Percentiles rank a stretch among this genome's conserved stretches.
These are phyloP conservation scores for Chlamydomonas sp. DNA, from an alignment of 139 green algal species.

Conservation along the genomic window DNA sequence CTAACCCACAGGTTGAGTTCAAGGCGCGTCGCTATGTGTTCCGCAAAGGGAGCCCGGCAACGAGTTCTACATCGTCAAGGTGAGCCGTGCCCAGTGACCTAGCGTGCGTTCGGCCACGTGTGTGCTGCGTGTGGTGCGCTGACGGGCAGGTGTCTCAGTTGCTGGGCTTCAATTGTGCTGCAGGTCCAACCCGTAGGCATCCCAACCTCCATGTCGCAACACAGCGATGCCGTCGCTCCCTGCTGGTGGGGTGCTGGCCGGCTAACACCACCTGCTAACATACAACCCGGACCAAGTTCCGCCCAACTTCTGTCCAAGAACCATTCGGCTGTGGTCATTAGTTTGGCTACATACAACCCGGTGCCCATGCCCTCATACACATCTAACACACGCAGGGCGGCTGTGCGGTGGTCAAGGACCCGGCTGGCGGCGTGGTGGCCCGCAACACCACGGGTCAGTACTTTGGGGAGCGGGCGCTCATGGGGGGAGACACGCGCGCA, in stretches of 20 bases:
- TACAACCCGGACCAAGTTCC: too few species aligned
- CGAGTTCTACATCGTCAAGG: conserved; percentile 89
- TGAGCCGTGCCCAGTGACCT: conserved; percentile 65
- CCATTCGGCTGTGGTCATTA: too few species aligned
- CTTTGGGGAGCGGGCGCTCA: conserved; percentile 87
- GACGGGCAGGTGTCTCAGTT: too few species aligned
- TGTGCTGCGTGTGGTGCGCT: too few species aligned
- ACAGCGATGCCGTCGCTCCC: too few species aligned
- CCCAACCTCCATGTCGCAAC: too few species aligned
- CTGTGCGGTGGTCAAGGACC: conserved; percentile 62
- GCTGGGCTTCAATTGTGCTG: too few species aligned
- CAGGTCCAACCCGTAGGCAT: too few species aligned
- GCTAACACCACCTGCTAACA: too few species aligned
- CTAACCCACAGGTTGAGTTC: conserved; percentile 46
- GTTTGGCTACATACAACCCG: conserved; percentile 25
- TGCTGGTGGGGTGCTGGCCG: too few species aligned
- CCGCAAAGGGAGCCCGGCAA: conserved; percentile 69
- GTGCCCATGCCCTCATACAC: conserved; percentile 71
- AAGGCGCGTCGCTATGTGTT: conserved; percentile 63
- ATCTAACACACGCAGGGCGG: conserved; percentile 68
- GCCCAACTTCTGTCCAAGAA: not conserved
- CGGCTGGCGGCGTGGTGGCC: conserved; percentile 34
- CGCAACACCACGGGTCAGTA: conserved; percentile 65
- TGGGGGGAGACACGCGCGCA: conserved; percentile 53
- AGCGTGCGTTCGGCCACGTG: too few species aligned